Evolutionary conservation across 352 stramenopile species (phyloP), one percentile per base, ranked within the genome.

Genomic region (Phytophthora capsici): DNA sequence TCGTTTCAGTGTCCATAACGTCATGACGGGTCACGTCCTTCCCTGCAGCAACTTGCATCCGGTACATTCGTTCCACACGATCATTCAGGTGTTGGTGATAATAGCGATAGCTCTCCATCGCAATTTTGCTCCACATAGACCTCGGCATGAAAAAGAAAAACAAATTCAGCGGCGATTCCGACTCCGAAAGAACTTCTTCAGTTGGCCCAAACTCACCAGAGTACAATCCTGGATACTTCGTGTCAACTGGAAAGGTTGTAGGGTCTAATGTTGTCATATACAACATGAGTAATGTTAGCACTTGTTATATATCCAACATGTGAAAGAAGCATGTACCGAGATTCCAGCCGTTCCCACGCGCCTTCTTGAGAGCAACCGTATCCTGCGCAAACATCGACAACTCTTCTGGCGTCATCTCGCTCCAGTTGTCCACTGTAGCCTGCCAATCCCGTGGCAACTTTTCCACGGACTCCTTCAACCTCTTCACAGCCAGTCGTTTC

Each of bases 91-190:
- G 32, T 8, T 38, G 32, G 32, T 38, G 8, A 8, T 38, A 38
- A 8, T 38, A 38, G 3, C 9, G 9, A 5, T 38, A 14, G 5
- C 32, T 38, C 13, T 38, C 6, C 14, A 7, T 28, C 3, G 25
- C 25, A 7, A 28, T 58, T 58, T 10, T 34, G 25, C n/a, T 48
- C 60, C 58, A 67, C 34, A 68, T 12, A 2, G 19, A 25, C 13
- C 44, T 61, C 0, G 60, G 60, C 32, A 62, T 52, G 51, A 57
- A 62, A n/a, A n/a, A n/a, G n/a, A 61, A 48, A 55, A 62, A 52
- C 20, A 67, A 43, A 37, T 61, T 26, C 19, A 62, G 45, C 13
- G 45, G 60, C 22, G 59, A 67, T 5, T 55, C 22, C 0, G 51
- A 25, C 6, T n/a, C 7, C 2, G 28, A 23, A 1, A 65, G 26